Percentiles rank a stretch among this genome's conserved stretches.
phyloP scores from a whole-genome alignment of 129 eudicot genomes.

The sunflower (Helianthus annuus) region DNA sequence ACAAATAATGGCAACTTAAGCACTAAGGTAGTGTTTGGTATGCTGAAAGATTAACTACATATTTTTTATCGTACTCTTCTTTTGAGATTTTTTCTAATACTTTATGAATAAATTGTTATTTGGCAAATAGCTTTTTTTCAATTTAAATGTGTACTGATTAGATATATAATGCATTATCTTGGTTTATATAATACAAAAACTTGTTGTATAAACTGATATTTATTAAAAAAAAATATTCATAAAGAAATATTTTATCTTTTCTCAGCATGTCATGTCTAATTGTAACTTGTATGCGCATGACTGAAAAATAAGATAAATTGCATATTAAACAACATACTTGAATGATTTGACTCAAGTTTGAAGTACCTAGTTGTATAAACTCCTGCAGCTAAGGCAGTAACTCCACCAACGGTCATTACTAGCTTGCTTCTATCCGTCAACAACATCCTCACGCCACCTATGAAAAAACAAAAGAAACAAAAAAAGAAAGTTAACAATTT shows the following conservation, averaged over 20 bases:
- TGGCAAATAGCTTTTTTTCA: neutral
- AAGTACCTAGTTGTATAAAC: conserved; percentile 92
- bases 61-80: too few relatives aligned
- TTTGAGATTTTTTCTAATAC: neutral
- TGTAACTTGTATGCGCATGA: neutral
- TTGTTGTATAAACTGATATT: neutral
- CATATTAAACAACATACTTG: neutral
- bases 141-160: neutral
- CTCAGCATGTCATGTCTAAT: neutral
- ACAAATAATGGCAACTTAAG: conserved; percentile 8
- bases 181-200: neutral
- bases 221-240: neutral
- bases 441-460: conserved; percentile 81
- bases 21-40: neutral
- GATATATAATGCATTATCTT: neutral
- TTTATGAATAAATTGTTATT: neutral
- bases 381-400: conserved; percentile 99
- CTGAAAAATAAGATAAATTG: neutral
- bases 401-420: conserved; percentile 94
- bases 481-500: conserved; percentile 8
- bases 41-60: neutral
- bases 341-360: neutral
- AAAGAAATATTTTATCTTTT: neutral
- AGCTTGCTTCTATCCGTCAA: conserved; percentile 85
- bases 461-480: conserved; percentile 27